phyloP scores from a whole-genome alignment of 129 eudicot genomes.

The Escallonia rubra region DNA sequence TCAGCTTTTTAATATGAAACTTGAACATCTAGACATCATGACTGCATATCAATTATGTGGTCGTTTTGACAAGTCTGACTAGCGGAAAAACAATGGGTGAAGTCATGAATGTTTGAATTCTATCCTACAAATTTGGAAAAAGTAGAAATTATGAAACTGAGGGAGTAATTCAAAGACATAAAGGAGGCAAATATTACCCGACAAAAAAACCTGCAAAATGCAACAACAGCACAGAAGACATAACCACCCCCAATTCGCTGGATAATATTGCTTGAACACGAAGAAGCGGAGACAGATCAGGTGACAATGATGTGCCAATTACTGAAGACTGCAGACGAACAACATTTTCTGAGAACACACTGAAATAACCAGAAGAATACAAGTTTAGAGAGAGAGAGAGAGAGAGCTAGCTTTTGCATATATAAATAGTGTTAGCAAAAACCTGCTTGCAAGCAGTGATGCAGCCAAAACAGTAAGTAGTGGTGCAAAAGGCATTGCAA shows the following conservation, averaged over 20 bases:
- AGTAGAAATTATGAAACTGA: too few species aligned
- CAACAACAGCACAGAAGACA: slow-evolving; percentile 62
- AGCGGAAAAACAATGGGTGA: too few species aligned
- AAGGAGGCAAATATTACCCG: slow-evolving; percentile 45
- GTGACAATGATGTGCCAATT: slow-evolving; percentile 37
- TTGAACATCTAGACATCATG: too few species aligned
- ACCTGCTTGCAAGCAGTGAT: slow-evolving; percentile 77
- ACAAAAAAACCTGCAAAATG: slow-evolving; percentile 87
- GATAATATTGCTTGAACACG: slow-evolving; percentile 42
- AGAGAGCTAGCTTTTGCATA: not conserved
- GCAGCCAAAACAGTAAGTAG: slow-evolving; percentile 65
- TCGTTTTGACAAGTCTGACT: too few species aligned
- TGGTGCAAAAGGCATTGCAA: slow-evolving; percentile 65
- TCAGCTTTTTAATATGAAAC: too few species aligned
- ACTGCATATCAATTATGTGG: too few species aligned
- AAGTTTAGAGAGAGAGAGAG: not conserved
- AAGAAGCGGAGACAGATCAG: slow-evolving; percentile 43
- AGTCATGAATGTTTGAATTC: too few species aligned
- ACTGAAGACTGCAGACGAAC: slow-evolving; percentile 59
- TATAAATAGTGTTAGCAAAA: not conserved
- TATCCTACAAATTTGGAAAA: too few species aligned
- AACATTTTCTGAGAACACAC: slow-evolving; percentile 79
- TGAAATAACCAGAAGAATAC: slow-evolving; percentile 12
- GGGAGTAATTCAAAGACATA: not conserved
- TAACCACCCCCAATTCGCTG: slow-evolving; percentile 58